Conservation (phyloP, 129 eudicot species). For the Sambucus nigra region DNA sequence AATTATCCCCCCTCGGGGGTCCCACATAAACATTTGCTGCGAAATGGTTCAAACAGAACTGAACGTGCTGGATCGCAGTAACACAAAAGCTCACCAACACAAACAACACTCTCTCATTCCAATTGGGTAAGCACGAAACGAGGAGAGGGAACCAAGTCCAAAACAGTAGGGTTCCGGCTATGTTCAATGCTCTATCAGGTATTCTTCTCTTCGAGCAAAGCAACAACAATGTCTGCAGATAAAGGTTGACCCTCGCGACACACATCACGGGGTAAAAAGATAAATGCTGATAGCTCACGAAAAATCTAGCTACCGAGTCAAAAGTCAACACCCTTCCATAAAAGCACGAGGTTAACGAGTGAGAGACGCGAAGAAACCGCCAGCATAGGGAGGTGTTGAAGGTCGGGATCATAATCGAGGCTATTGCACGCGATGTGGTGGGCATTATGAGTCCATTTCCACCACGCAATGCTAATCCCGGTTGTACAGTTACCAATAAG, state of each 20-base stretch:
- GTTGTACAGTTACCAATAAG: constrained; percentile 15
- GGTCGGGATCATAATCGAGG: constrained; percentile 27
- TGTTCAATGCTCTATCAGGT: constrained; percentile 16
- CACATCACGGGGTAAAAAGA: constrained; percentile 29
- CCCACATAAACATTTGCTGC: constrained; percentile 20
- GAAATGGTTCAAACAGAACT: constrained; percentile 27
- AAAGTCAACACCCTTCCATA: constrained; percentile 21
- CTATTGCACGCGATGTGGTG: constrained; percentile 31
- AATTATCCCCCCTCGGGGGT: constrained; percentile 20
- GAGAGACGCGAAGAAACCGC: constrained; percentile 21
- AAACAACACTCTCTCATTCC: constrained; percentile 21
- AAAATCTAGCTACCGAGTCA: constrained; percentile 20
- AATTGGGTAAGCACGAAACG: constrained; percentile 25
- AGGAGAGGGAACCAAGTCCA: constrained; percentile 37
- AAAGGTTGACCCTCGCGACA: constrained; percentile 19
- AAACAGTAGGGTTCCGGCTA: constrained; percentile 23
- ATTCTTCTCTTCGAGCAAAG: constrained; percentile 22
- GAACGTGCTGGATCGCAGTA: constrained; percentile 23
- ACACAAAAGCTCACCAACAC: constrained; percentile 20
- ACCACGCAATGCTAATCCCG: constrained; percentile 35
- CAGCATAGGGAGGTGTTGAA: constrained; percentile 21
- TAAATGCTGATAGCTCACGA: constrained; percentile 31
- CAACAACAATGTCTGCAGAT: constrained; percentile 17
- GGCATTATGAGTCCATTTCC: constrained; percentile 36
- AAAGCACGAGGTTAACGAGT: constrained; percentile 17